Base-by-base conservation (phyloP, 805 yeast genomes). In the Candida glaebosa region DNA sequence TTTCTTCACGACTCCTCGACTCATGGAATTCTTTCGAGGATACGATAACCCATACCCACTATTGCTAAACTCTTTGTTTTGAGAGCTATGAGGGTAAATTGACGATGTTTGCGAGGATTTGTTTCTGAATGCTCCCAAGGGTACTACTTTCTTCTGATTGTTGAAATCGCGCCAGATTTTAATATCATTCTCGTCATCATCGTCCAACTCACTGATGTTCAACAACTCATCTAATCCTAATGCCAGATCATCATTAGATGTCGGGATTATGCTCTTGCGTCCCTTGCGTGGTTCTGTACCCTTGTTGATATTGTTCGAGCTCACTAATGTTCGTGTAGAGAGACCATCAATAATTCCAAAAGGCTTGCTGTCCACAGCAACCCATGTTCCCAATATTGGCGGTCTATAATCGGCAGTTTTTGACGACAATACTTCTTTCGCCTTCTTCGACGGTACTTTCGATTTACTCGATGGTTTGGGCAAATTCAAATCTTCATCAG, bases 331-430 rank as follows among this genome's bases (percentile, higher is more conserved):
- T 41, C 96, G 75, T 0, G 98, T 93, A 0, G 96, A 82, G 22
- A 87, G 74, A 4, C 99, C 99, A 60, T 91, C 98, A 55, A 91
- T 91, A 44, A 91, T 88, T 17, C 96, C 95, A 61, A 86, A 88
- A 1, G 96, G 96, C 53, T 87, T 82, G 39, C 78, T 78, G 34
- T 71, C 77, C 39, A 83, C 78, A 4, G 95, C 83, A 26, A 84
- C 81, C 95, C 97, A 91, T 2, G 96, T 84, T 0, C 97, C 98
- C 43, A 91, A 69, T 19, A 87, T 78, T 2, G 99, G 99, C 3
- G 98, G 97, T 40, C 95, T 69, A 47, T 88, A 80, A 40, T 90
- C 88, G 18, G 87, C 84, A 4, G 84, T 81, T 38, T 89, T 84
- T 1, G 95, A 83, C 4, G 95, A 83, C n/a, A 91, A 76, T 4